Base-by-base conservation (phyloP, 768 basidiomycete species). In the Mycena sanguinolenta region DNA sequence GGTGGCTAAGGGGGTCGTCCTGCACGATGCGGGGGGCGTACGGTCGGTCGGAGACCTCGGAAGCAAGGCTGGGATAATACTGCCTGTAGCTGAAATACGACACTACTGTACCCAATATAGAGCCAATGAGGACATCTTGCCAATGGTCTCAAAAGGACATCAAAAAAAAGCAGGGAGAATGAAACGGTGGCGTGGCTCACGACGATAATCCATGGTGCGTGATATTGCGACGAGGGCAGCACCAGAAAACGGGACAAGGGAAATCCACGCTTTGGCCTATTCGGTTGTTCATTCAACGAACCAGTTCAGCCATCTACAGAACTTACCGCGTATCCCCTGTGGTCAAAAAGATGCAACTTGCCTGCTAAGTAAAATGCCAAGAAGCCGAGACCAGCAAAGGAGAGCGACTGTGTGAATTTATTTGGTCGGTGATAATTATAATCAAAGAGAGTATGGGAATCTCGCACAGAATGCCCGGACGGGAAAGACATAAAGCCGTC, bases 341-440 rank as follows among this genome's bases (percentile, higher is more conserved):
- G 84, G 77, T 98, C 96, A 71, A 96, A 97, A 7, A 99, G 82
- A 76, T 97, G 96, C 75, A 97, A 82, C 80, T 99, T 98, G 3
- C 97, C 98, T 14, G 95, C 93, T 8, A 97, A 82, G 78, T 98
- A 99, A 72, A 94, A 91, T 1, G 92, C 84, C 46, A 99, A 84
- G 81, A 96, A 97, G 2, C 94, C 95, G 10, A 99, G 85, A 1
- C 97, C 97, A 8, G 96, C 95, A 78, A 97, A 98, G 0, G 96
- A 67, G 60, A 70, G 44, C 42, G 55, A 73, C 54, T 61, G 57
- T 14, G 34, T 63, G 21, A 39, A 58, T 30, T 69, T 49, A 66
- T 55, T n/a, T 38, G 68, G 44, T 28, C 27, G 38, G 9, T 10
- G 27, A 28, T 32, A 21, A 21, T 10, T 39, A 8, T n/a, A 50